Evolutionary conservation across 139 green algal genomes (phyloP).

Genomic region (Tetraselmis striata): DNA sequence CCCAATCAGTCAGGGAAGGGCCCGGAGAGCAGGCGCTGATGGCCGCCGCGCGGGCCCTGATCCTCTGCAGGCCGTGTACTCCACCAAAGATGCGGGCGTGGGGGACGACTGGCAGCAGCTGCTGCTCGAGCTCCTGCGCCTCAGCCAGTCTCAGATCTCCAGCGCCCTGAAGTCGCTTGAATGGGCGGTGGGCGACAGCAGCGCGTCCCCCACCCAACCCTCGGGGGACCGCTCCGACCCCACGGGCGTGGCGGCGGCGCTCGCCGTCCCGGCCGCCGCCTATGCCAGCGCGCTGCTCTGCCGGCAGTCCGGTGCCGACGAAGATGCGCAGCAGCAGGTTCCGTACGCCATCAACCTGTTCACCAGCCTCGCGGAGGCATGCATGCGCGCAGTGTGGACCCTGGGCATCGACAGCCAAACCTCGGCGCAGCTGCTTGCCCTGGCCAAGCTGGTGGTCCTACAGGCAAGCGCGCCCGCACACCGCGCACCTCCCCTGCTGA

Average conservation of each 20-base stretch:
- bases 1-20: no score
- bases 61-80: neutral
- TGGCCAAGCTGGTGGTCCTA: neutral
- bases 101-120: neutral
- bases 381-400: neutral
- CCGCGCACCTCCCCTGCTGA: no score
- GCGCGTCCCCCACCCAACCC: no score
- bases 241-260: neutral
- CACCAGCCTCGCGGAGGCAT: neutral
- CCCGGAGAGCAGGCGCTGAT: no score
- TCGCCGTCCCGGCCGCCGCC: neutral
- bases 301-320: neutral
- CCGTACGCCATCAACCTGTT: neutral
- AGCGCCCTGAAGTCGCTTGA: neutral
- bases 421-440: neutral
- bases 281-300: neutral
- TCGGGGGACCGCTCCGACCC: neutral
- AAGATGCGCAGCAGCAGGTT: neutral
- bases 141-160: neutral
- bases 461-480: neutral
- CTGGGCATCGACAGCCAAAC: neutral
- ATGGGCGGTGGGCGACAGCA: neutral
- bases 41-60: no score
- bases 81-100: neutral
- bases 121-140: neutral